Evolutionary conservation across 1,284 basidiomycete species (phyloP), one percentile per base, ranked within the genome.

Genomic region (Irpex sp.): DNA sequence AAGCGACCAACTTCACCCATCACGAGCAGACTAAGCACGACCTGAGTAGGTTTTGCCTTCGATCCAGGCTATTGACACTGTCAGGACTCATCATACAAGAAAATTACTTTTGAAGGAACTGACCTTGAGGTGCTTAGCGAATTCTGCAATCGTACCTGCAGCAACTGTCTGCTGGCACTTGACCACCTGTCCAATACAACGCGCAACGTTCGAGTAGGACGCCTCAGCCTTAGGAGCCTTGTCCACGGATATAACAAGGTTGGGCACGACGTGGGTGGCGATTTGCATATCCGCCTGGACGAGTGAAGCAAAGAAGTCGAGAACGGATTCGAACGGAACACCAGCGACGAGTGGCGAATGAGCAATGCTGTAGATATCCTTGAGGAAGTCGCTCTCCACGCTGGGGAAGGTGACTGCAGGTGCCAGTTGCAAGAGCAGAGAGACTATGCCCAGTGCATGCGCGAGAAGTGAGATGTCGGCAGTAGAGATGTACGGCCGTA

Each of bases 1-100:
- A 92, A 92, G 43, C 96, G 92, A 38, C 97, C 97, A 49, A 98
- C 88, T 81, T 99, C 97, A 68, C 97, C 97, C 66, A 98, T 85
- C 58, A 96, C 93, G 18, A 98, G 85, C 63, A 99, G 86, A 72
- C 95, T 94, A n/a, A 99, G 88, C 62, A 96, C 92, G 20, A 94
- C 85, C 58, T 92, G 86, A 0, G 90, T 85, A 24, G 92, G 81
- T 72, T 90, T 90, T 6, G 91, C 88, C 79, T 95, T 96, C 4
- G 91, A 87, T 0, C 86, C 83, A 74, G 90, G 85, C 89, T 92
- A 72, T 43, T 67, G 70, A 62, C 45, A 56, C 71, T n/a, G 38
- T 68, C 65, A 76, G 72, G 13, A 56, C 11, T 5, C 44, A 43
- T 32, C 18, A 11, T 15, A 27, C 2, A 54, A 45, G 38, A 13